Conservation (phyloP, 805 yeast genomes). For the Soucietia sequanensis region DNA sequence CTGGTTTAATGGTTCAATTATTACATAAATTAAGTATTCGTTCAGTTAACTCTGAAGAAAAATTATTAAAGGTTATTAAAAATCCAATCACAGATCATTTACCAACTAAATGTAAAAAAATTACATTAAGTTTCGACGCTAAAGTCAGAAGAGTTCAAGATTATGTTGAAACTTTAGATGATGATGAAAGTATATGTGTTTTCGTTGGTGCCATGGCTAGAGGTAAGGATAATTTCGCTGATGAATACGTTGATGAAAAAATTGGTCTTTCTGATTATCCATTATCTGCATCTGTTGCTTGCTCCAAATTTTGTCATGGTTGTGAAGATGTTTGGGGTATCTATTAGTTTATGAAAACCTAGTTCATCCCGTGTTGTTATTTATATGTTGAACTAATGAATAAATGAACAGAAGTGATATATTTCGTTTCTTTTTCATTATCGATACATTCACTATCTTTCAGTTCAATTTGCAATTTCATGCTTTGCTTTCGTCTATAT, state of each 20-base stretch:
- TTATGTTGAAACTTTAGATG: constrained; percentile 74
- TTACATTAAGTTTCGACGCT: constrained; percentile 91
- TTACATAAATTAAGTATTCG: constrained; percentile 90
- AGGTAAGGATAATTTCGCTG: constrained; percentile 96
- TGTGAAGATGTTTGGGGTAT: constrained; percentile 98
- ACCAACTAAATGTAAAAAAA: constrained; percentile 92
- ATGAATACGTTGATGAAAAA: constrained; percentile 94
- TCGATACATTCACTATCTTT: too few species aligned
- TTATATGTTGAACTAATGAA: constrained; percentile 1
- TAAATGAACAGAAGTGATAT: constrained; percentile 1
- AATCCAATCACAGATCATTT: constrained; percentile 96
- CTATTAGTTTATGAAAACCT: constrained; percentile 19
- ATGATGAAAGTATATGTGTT: constrained; percentile 93
- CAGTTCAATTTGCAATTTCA: too few species aligned
- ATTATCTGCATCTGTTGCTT: constrained; percentile 94
- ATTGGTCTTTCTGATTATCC: constrained; percentile 95
- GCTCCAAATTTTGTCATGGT: constrained; percentile 97
- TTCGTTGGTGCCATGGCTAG: constrained; percentile 99
- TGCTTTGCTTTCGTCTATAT: too few species aligned
- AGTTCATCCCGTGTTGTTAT: too few species aligned
- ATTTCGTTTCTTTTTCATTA: neutral
- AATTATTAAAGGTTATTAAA: constrained; percentile 88
- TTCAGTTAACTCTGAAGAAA: constrained; percentile 93
- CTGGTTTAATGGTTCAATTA: constrained; percentile 96
- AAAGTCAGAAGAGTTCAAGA: constrained; percentile 85